Base-by-base conservation (phyloP, 148 eudicot species). In the Hydrangea macrophylla region DNA sequence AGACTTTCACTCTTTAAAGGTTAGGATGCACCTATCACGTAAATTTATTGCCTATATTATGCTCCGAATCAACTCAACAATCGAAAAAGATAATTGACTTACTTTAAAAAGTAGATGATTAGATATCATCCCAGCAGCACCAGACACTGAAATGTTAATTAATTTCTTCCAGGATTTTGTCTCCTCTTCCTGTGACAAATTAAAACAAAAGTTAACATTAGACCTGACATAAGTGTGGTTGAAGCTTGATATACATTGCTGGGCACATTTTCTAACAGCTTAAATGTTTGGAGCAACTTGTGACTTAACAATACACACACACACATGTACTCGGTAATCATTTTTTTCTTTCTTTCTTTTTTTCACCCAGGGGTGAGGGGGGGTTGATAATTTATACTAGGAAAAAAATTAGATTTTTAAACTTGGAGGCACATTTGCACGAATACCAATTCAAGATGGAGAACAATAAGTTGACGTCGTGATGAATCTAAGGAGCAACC, bases 81-180 rank as follows among this genome's bases (percentile, higher is more conserved):
- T 55, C 8, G 11, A 31, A 1, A 48, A 23, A 30, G 25, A 66
- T 50, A 23, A 30, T 54, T 26, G 22, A 8, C 82, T 82, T 72
- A 94, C 98, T 80, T 94, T 90, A 82, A 94, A 94, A 35, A 94
- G 83, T 20, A 94, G 84, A 79, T 94, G 98, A 73, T 94, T 94
- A 13, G 98, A 85, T 55, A 94, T 94, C 88, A 86, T 94, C 64
- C 97, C 98, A 45, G 98, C 97, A 69, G 98, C 98, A 79, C 98
- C 98, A 22, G 98, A 94, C 55, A 94, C 96, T 36, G 96, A 92
- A 65, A 94, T 63, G 6, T 83, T 94, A 31, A 88, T 83, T 79
- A 87, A 17, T 71, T 90, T 94, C 71, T 90, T 94, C 98, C 98
- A 94, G 8, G 91, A 58, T 67, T 70, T 85, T 20, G 91, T 88